Evolutionary conservation across 441 rosid species (phyloP), one percentile per base, ranked within the genome.

Genomic region (Eugenia klotzschiana): DNA sequence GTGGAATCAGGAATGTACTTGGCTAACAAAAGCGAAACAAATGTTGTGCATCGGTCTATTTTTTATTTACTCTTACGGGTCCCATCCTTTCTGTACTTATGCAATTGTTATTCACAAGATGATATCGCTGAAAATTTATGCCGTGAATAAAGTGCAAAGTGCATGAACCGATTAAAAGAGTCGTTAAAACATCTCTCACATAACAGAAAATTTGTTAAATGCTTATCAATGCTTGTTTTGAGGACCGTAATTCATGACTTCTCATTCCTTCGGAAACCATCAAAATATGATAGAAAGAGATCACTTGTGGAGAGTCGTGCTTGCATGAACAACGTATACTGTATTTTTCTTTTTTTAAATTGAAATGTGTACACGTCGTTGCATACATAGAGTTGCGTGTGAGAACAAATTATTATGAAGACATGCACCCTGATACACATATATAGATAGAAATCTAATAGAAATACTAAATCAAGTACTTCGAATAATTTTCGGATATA

Each of bases 351-450:
- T 6, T 7, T 2, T 40, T 8, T 1, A 27, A 27, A 58, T 58
- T 3, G 22, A 58, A 7, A 1, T 15, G 40, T 27, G 72, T 37
- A 27, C 37, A 15, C 40, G 5, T 7, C 18, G 4, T 58, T 27
- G 20, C 4, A 27, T 57, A 26, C 3, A 0, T 57, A 26, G 22
- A 7, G 5, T 14, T 26, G 10, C 1, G 10, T 0, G 27, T 0
- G 5, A 15, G 10, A 58, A 58, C 10, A 26, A 7, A 58, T 26
- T 7, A 27, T 58, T 15, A 26, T 11, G 4, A 46, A 14, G 14
- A 3, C 37, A 25, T 18, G 8, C 27, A 29, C 13, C 2, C 25
- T 5, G 26, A 25, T 26, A 11, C 26, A 11, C 26, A 57, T 16
- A 2, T 2, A 56, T 3, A 8, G 10, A 46, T 2, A 46, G 14